Base-by-base conservation (phyloP, 2,329 filamentous ascomycete genomes). In the Akanthomyces muscarius region DNA sequence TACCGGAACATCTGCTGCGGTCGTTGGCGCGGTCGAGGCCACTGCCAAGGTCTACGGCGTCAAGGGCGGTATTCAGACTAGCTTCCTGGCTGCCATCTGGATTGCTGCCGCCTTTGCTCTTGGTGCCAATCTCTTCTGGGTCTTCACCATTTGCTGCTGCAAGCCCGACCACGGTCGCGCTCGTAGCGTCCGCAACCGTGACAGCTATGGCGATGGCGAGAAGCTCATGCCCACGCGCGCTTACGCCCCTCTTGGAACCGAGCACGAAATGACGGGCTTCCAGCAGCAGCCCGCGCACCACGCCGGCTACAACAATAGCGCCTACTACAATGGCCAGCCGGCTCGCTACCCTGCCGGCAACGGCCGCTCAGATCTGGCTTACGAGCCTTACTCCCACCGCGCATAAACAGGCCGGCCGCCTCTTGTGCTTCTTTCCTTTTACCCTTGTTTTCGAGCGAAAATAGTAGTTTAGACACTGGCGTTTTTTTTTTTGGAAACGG, bases 91-190 rank as follows among this genome's bases (percentile, higher is more conserved):
- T 42, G 78, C 87, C 23, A 85, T 89, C 69, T 97, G 93, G 91
- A 81, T 98, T 65, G 88, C 88, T 50, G 88, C 89, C 45, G 90
- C 85, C 33, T 92, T 96, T 73, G 88, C 89, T 65, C 73, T 95
- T 41, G 90, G 76, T 48, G 89, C 89, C 8, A 86, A 85, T 67
- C 77, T 97, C 73, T 97, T 98, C 88, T 98, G 95, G 94, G 79
- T 93, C 72, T 86, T 96, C 75, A 91, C 88, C 75, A 85, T 90
- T 71, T 98, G 94, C 88, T 98, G 93, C 86, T 97, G 93, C 69
- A 91, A 91, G 69, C 75, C 75, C 16, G 75, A 77, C 63, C 66
- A 65, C 51, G 51, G 59, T 62, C 68, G 69, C 66, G 66, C 66
- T 63, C 66, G 69, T 63, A 66, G 67, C 67, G 75, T 73, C 69